Conservation (phyloP, 768 basidiomycete species). For the Phylloporus sp. region DNA sequence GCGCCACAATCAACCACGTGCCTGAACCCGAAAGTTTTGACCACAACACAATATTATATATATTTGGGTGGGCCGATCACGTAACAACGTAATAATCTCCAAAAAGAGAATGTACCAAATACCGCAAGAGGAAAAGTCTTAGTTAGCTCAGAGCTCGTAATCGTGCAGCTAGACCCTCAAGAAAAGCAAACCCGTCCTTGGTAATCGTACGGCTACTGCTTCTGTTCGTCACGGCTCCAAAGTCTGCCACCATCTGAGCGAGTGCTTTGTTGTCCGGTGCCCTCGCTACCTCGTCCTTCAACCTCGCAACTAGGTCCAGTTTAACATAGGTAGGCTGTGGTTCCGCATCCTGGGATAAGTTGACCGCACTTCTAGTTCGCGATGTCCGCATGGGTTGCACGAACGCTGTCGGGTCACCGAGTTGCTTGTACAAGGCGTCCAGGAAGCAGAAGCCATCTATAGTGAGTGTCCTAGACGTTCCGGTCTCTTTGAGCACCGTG, state of each 20-base stretch:
- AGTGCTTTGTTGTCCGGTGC: slow-evolving; percentile 53
- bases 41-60: too few relatives aligned
- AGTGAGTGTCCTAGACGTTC: slow-evolving; percentile 60
- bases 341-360: slow-evolving; percentile 35
- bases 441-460: slow-evolving; percentile 69
- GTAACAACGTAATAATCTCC: too few relatives aligned
- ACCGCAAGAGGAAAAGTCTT: background rate
- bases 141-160: slow-evolving; percentile 34
- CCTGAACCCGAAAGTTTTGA: too few relatives aligned
- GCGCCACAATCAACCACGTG: too few relatives aligned
- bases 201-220: slow-evolving; percentile 68
- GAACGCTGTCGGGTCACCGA: slow-evolving; percentile 62
- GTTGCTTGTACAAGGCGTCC: slow-evolving; percentile 64
- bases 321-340: slow-evolving; percentile 50
- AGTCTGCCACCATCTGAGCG: slow-evolving; percentile 63
- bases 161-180: slow-evolving; percentile 55
- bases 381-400: slow-evolving; percentile 47
- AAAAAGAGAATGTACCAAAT: background rate
- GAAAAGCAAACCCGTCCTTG: slow-evolving; percentile 70
- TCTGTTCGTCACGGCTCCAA: slow-evolving; percentile 62
- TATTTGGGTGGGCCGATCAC: too few relatives aligned
- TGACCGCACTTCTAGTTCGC: slow-evolving; percentile 37
- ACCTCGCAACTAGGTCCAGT: slow-evolving; percentile 52
- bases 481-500: slow-evolving; percentile 52
- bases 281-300: slow-evolving; percentile 48